Evolutionary conservation across 257 asterid species (phyloP).

Genomic region (Osmanthus fragrans): DNA sequence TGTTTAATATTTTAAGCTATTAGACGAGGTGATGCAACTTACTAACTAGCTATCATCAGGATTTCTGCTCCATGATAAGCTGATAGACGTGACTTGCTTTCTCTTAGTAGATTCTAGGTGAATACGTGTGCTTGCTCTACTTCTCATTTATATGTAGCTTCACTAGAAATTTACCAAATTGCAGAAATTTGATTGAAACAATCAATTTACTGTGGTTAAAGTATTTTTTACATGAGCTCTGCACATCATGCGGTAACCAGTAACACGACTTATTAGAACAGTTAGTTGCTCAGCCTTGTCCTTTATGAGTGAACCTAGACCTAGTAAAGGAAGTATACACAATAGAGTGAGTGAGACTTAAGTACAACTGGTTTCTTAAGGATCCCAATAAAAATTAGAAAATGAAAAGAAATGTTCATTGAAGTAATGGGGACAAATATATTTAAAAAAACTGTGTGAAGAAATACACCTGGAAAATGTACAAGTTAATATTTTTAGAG

Average conservation of each 20-base stretch:
- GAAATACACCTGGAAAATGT: too few relatives aligned
- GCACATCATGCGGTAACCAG: not conserved
- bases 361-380: not conserved
- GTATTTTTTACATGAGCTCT: too few relatives aligned
- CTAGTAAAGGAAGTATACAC: too few relatives aligned
- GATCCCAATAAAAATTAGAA: not conserved
- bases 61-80: not conserved
- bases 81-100: not conserved
- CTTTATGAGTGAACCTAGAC: not conserved
- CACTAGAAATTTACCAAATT: not conserved
- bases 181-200: not conserved
- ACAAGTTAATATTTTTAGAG: not conserved
- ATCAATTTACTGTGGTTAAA: not conserved
- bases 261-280: not conserved
- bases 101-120: not conserved
- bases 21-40: not conserved
- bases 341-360: too few relatives aligned
- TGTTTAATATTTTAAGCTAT: too few relatives aligned
- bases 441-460: not conserved
- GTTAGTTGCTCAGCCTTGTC: not conserved
- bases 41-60: not conserved
- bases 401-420: not conserved
- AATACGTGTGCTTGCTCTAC: not conserved
- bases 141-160: not conserved
- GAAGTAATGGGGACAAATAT: not conserved